phyloP scores from a whole-genome alignment of 371 early-diverging fungal genomes.

The Thermomucor indicae-seudaticae region DNA sequence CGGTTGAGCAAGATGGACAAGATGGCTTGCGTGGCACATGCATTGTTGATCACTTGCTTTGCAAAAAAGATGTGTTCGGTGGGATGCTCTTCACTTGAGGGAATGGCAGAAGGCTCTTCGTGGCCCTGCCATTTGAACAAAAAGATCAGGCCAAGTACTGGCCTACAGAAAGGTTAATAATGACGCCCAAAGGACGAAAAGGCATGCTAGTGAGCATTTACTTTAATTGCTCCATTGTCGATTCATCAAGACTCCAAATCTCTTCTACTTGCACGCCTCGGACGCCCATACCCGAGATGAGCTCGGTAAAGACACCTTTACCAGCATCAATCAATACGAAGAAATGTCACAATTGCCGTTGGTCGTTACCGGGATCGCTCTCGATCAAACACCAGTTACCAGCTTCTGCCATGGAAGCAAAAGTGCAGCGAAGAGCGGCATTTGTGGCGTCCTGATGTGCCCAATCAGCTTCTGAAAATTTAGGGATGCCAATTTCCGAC shows the following conservation, averaged over 20 bases:
- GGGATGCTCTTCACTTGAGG: conserved; percentile 26
- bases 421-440: no score
- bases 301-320: conserved; percentile 85
- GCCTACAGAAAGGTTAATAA: conserved; percentile 33
- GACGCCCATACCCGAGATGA: conserved; percentile 82
- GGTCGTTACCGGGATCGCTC: conserved; percentile 83
- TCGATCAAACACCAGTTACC: conserved; percentile 88
- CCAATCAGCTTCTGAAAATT: no score
- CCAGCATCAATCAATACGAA: not conserved
- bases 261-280: conserved; percentile 82
- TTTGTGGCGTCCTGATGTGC: no score
- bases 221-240: conserved; percentile 57
- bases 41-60: conserved; percentile 74
- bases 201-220: conserved; percentile 18
- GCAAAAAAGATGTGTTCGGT: conserved; percentile 70
- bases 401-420: conserved; percentile 54
- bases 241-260: conserved; percentile 71
- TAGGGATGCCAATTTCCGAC: no score
- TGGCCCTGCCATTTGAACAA: conserved; percentile 85
- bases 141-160: conserved; percentile 83
- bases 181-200: not conserved
- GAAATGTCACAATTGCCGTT: no score
- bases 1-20: conserved; percentile 81
- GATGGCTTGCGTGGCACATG: conserved; percentile 95
- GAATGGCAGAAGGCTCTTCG: conserved; percentile 22